Base-by-base conservation (phyloP, 2,329 filamentous ascomycete genomes). In the Arachnopeziza araneosa region DNA sequence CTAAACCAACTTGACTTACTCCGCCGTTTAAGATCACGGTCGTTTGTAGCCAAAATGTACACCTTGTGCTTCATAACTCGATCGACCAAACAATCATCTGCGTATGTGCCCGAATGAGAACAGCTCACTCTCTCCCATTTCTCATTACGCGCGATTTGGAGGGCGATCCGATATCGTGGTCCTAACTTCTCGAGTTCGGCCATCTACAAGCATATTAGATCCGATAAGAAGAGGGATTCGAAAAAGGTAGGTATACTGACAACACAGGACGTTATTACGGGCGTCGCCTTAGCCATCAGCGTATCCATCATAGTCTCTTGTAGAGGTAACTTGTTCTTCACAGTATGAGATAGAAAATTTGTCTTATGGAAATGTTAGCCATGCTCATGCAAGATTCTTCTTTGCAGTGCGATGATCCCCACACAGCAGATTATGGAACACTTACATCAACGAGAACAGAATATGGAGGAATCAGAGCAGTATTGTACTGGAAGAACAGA, bases 301-400 rank as follows among this genome's bases (percentile, higher is more conserved):
- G 90, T 89, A 74, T 97, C 92, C 91, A 97, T 96, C 79, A 97
- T 90, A 2, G 88, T 87, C 62, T 93, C 88, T 22, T 96, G 82
- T 14, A 98, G 79, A 36, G 93, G 91, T 22, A 98, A 84, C 77
- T 99, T 98, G 67, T 89, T 86, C 75, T 93, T 90, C 1, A 98
- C 90, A 0, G 92, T 95, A 75, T 96, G 92, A 49, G 87, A 91
- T 64, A 96, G 82, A 72, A 96, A 96, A 73, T 96, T 96, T 74
- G 91, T 68, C 26, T 30, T 4, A 30, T 30, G 26, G 26, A 30
- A 9, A 30, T 30, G 26, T 30, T 30, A 30, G 26, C 26, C 9
- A 30, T 30, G 26, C 26, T 30, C 26, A 30, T n/a, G n/a, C n/a
- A n/a, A n/a, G n/a, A n/a, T 4, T 30, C 26, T 4, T 30, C 26